A percentile compares a stretch with the other conserved stretches of the same genome.
Evolutionary conservation across 768 basidiomycete genomes (phyloP).

Genomic region (Tricholoma saponaceum): DNA sequence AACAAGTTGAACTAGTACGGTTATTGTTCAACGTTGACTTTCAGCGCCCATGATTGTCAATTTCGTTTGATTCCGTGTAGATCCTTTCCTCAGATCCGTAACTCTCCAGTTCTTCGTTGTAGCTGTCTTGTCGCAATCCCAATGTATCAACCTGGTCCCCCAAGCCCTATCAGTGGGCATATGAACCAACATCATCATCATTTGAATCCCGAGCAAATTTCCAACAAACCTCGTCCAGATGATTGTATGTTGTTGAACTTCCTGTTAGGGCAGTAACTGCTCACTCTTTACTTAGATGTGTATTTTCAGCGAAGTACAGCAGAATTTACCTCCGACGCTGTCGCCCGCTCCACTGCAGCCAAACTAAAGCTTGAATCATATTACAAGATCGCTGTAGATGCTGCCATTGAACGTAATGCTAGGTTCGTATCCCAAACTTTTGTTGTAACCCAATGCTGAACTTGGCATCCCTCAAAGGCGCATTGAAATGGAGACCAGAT

Average conservation of each 20-base stretch:
- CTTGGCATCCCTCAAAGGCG: slow-evolving; percentile 46
- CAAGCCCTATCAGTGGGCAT: slow-evolving; percentile 25
- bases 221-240: slow-evolving; percentile 37
- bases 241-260: slow-evolving; percentile 32
- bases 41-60: slow-evolving; percentile 5
- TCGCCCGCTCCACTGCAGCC: slow-evolving; percentile 87
- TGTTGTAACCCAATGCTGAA: background rate
- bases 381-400: slow-evolving; percentile 97
- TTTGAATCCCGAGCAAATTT: slow-evolving; percentile 30
- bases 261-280: slow-evolving; percentile 3
- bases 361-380: slow-evolving; percentile 97
- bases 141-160: slow-evolving; percentile 39
- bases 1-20: too few relatives aligned
- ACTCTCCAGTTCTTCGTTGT: slow-evolving; percentile 4
- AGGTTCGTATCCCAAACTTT: slow-evolving; percentile 46
- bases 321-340: slow-evolving; percentile 80
- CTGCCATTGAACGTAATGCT: slow-evolving; percentile 92
- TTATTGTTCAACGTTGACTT: slow-evolving; percentile 1
- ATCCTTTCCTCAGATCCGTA: slow-evolving; percentile 11
- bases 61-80: slow-evolving; percentile 3
- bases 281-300: slow-evolving; percentile 60
- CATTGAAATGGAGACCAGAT: slow-evolving; percentile 82
- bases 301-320: slow-evolving; percentile 89
- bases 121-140: slow-evolving; percentile 4
- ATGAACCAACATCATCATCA: slow-evolving; percentile 30